These are phyloP conservation scores for Westerdykella ornata DNA, from an alignment of 2,329 filamentous ascomycete species.

Conservation along the genomic window DNA sequence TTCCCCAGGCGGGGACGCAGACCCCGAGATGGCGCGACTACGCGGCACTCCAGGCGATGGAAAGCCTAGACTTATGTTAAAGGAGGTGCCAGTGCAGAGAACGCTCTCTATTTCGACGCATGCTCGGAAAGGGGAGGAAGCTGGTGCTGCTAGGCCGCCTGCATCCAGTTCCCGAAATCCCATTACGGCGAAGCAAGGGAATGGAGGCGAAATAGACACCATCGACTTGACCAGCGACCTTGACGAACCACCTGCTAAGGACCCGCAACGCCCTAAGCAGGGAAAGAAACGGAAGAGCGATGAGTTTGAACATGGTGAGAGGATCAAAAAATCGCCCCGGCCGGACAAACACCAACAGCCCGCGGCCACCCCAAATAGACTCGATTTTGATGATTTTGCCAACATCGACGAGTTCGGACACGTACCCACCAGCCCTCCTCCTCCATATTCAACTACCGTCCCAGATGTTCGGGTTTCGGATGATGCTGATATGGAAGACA, in stretches of 20 bases:
- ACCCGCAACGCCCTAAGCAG: conserved; percentile 11
- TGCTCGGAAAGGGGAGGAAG: conserved; percentile 1
- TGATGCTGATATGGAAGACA: conserved; percentile 8
- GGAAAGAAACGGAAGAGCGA: conserved; percentile 44
- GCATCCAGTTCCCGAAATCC: conserved; percentile 3
- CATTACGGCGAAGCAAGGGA: background rate
- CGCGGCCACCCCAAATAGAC: conserved; percentile 10
- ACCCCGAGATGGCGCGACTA: conserved; percentile 40
- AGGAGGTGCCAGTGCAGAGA: conserved; percentile 13
- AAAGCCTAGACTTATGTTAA: conserved; percentile 33
- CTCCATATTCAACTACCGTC: conserved; percentile 43
- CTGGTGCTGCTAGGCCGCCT: conserved; percentile 1
- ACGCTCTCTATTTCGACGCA: conserved; percentile 5
- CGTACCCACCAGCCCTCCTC: conserved; percentile 25
- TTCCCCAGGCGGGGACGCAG: conserved; percentile 4
- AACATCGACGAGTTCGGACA: conserved; percentile 35
- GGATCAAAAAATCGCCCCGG: conserved; percentile 13
- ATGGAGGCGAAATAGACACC: conserved; percentile 13
- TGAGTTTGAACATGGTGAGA: conserved; percentile 33
- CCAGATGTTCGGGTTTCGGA: too few species aligned
- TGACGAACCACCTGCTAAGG: conserved; percentile 14
- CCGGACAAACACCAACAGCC: conserved; percentile 5
- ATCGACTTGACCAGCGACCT: conserved; percentile 35
- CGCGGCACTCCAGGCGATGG: conserved; percentile 40
- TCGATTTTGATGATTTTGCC: conserved; percentile 26